A percentile compares a stretch with the other conserved stretches of the same genome.
Evolutionary conservation across 139 green algal genomes (phyloP).

Genomic region (Coelastrella sp.): DNA sequence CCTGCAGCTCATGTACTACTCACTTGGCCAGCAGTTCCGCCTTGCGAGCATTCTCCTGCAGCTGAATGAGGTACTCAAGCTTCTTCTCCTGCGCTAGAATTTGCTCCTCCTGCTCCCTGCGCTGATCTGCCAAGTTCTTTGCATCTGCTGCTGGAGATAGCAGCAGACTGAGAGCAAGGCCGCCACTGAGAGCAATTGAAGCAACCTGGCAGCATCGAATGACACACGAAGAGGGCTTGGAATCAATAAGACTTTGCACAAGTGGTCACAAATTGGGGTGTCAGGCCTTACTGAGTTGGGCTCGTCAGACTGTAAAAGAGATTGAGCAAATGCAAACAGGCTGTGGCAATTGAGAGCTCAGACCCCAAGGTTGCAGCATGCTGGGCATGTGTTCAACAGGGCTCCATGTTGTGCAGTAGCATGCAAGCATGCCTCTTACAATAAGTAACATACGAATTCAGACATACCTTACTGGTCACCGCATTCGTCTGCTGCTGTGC

Average conservation of each 20-base stretch:
- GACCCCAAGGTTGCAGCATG: no score
- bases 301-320: no score
- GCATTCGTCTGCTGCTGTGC: not conserved
- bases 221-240: not conserved
- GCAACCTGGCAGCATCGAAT: not conserved
- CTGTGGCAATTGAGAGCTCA: no score
- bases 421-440: no score
- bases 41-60: conserved; percentile 21
- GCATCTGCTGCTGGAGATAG: conserved; percentile 8
- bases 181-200: not conserved
- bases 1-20: not conserved
- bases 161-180: not conserved
- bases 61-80: conserved; percentile 36
- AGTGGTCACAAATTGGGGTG: no score
- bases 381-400: no score
- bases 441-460: no score
- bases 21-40: conserved; percentile 29
- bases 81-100: conserved; percentile 26
- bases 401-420: no score
- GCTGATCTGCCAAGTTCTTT: not conserved
- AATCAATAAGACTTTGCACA: no score
- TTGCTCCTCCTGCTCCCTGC: not conserved
- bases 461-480: no score
- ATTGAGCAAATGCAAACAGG: no score
- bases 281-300: no score